Evolutionary conservation across 352 stramenopile genomes (phyloP).

Genomic region (Globisporangium parvum): DNA sequence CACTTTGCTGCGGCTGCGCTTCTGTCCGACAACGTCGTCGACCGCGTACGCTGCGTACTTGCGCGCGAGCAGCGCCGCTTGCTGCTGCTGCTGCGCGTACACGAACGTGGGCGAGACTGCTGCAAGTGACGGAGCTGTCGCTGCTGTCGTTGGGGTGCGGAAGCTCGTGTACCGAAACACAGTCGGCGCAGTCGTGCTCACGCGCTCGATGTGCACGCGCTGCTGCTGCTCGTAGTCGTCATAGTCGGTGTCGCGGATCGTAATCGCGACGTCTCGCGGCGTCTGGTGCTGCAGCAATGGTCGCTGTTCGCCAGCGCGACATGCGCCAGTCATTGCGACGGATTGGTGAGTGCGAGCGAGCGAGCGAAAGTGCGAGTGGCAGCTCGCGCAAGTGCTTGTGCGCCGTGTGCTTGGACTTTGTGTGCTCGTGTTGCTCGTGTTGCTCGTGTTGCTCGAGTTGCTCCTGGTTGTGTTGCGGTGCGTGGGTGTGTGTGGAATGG

Average conservation of each 20-base stretch:
- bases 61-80: slow-evolving; percentile 10
- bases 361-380: background rate
- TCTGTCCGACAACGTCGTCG: slow-evolving; percentile 21
- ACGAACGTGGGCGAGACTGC: slow-evolving; percentile 5
- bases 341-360: too few species aligned
- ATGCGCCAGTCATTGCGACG: too few species aligned
- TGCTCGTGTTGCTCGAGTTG: too few species aligned
- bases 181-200: background rate
- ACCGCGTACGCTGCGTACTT: slow-evolving; percentile 29
- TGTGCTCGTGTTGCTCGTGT: too few species aligned
- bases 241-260: slow-evolving; percentile 5
- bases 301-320: slow-evolving; percentile 2
- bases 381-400: too few species aligned
- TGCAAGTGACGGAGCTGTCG: background rate
- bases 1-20: slow-evolving; percentile 7
- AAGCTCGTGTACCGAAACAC: slow-evolving; percentile 8
- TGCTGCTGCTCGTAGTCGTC: background rate
- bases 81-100: slow-evolving; percentile 2
- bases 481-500: too few species aligned
- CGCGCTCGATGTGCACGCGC: background rate
- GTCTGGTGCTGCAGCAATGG: slow-evolving; percentile 6
- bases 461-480: too few species aligned
- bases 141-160: background rate
- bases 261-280: slow-evolving; percentile 10
- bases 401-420: too few species aligned